phyloP scores from a whole-genome alignment of 2,329 filamentous ascomycete species.

The Plectosphaerella plurivora region DNA sequence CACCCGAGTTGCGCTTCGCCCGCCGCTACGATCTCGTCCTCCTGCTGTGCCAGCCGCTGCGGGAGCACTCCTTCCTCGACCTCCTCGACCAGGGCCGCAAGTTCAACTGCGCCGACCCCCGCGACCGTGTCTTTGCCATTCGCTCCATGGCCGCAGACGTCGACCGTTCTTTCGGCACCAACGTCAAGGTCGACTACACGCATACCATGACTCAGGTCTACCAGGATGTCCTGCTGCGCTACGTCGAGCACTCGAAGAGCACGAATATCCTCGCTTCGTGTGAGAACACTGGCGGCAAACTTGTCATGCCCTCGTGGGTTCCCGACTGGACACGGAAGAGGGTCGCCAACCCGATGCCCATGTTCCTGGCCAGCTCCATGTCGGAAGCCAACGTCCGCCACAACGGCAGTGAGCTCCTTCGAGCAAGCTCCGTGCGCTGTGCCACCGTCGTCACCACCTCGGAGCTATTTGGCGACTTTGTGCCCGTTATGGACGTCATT shows the following conservation, averaged over 20 bases:
- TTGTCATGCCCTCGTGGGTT: conserved; percentile 12
- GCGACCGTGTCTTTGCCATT: conserved; percentile 9
- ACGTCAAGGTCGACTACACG: conserved; percentile 3
- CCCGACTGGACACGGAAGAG: conserved; percentile 12
- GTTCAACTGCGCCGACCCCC: conserved; percentile 10
- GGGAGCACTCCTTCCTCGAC: neutral
- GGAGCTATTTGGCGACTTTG: conserved; percentile 1
- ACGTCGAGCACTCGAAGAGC: neutral
- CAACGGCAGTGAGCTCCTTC: neutral
- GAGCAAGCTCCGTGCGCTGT: neutral
- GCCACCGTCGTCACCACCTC: neutral
- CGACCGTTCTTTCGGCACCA: conserved; percentile 5
- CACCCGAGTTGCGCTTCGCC: conserved; percentile 2
- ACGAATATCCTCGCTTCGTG: conserved; percentile 1
- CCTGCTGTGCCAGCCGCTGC: neutral
- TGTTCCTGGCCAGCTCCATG: conserved; percentile 1
- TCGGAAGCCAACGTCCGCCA: neutral
- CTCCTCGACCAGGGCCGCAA: conserved; percentile 7
- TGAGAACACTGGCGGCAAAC: neutral
- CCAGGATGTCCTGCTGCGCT: conserved; percentile 1
- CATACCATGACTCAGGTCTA: conserved; percentile 4
- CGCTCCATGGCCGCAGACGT: conserved; percentile 10
- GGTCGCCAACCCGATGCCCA: conserved; percentile 1
- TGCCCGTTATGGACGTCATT: neutral
- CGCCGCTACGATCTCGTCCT: conserved; percentile 2